Evolutionary conservation across 1,139 yeast species (phyloP).

Genomic region (Zygoascus meyerae): DNA sequence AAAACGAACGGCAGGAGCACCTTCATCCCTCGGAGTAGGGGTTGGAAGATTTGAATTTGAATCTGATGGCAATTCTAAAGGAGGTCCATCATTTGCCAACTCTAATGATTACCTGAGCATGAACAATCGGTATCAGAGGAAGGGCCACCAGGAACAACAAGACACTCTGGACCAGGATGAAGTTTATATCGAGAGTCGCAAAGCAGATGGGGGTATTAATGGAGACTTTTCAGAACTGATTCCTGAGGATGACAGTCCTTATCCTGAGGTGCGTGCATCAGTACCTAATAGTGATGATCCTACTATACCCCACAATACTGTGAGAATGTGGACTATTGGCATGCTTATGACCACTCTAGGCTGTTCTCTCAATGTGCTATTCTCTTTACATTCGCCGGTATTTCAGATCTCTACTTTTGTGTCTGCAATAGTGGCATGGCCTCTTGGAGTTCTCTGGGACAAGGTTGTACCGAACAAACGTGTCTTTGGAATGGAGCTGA

Average conservation of each 20-base stretch:
- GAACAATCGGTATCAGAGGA: slow-evolving; percentile 1
- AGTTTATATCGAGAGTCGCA: background rate
- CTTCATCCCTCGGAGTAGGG: background rate
- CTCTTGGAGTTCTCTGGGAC: slow-evolving; percentile 52
- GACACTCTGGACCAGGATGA: slow-evolving; percentile 5
- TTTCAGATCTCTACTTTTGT: slow-evolving; percentile 50
- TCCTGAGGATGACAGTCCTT: slow-evolving; percentile 50
- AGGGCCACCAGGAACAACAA: background rate
- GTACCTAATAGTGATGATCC: slow-evolving; percentile 59
- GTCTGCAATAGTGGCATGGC: slow-evolving; percentile 58
- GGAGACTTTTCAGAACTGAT: slow-evolving; percentile 37
- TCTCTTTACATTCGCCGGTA: slow-evolving; percentile 54
- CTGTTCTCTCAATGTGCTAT: slow-evolving; percentile 54
- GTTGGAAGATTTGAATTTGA: slow-evolving; percentile 2
- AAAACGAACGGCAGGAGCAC: background rate
- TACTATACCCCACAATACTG: slow-evolving; percentile 50
- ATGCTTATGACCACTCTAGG: slow-evolving; percentile 52
- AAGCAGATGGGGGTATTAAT: slow-evolving; percentile 2
- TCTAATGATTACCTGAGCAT: background rate
- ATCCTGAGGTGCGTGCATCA: slow-evolving; percentile 65
- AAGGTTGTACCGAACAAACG: slow-evolving; percentile 42
- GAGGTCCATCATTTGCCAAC: background rate
- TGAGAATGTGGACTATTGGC: slow-evolving; percentile 56
- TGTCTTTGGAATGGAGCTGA: slow-evolving; percentile 42
- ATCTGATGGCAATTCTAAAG: background rate